A percentile compares a stretch with the other conserved stretches of the same genome.
phyloP scores from a whole-genome alignment of 768 basidiomycete species.

The Rhodocollybia butyracea region DNA sequence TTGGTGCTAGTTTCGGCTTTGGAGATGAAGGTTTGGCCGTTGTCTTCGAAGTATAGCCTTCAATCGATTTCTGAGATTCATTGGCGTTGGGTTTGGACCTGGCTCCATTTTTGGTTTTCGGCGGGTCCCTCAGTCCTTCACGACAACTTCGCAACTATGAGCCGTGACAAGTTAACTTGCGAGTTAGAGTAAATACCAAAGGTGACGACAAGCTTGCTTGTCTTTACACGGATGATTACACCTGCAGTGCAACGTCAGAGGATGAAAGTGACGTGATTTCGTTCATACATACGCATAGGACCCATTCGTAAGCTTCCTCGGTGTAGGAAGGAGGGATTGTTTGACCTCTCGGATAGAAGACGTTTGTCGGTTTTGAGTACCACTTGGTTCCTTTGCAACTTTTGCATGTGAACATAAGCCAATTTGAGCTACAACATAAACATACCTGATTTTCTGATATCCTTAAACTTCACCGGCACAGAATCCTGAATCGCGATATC shows the following conservation, averaged over 20 bases:
- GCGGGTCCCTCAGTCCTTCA: conserved; percentile 60
- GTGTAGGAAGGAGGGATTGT: conserved; percentile 5
- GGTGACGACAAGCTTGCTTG: conserved; percentile 70
- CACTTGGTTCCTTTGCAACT: neutral
- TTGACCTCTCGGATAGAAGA: neutral
- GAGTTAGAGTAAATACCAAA: conserved; percentile 49
- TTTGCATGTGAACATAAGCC: neutral
- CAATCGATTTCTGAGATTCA: conserved; percentile 5
- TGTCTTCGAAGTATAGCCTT: no score
- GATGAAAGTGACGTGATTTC: neutral
- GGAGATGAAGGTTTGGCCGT: conserved; percentile 8
- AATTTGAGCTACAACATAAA: neutral
- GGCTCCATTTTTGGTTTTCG: conserved; percentile 20
- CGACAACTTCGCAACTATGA: conserved; percentile 53
- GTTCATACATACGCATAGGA: conserved; percentile 50
- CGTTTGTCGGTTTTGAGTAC: conserved; percentile 7
- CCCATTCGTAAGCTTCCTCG: conserved; percentile 54
- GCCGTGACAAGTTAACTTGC: conserved; percentile 2
- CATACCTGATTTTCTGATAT: conserved; percentile 28
- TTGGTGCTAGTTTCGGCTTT: conserved; percentile 9
- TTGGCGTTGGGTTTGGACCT: conserved; percentile 8
- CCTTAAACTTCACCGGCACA: conserved; percentile 25
- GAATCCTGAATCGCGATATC: conserved; percentile 21
- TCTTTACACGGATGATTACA: conserved; percentile 83
- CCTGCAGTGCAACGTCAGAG: conserved; percentile 31